phyloP scores from a whole-genome alignment of 257 asterid species.

The Gentiana macrophylla region DNA sequence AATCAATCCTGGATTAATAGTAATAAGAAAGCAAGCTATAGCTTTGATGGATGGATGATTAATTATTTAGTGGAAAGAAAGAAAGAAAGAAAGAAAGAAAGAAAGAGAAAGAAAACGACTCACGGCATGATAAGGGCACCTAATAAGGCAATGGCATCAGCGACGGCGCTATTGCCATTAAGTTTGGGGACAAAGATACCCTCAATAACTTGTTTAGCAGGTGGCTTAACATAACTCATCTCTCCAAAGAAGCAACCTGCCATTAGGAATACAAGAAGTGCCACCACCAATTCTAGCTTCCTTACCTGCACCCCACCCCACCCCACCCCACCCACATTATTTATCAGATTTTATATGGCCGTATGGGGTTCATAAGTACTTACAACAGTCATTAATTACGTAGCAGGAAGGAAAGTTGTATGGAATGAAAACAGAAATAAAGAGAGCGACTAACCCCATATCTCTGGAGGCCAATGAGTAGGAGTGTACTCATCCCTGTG shows the following conservation, averaged over 20 bases:
- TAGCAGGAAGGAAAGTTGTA: neutral
- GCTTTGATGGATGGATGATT: too few species aligned
- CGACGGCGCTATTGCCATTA: constrained; percentile 62
- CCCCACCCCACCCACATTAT: too few species aligned
- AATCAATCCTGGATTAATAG: too few species aligned
- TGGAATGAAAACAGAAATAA: too few species aligned
- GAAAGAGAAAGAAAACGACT: neutral
- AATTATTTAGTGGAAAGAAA: neutral
- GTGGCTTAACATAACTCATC: constrained; percentile 67
- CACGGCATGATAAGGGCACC: constrained; percentile 99
- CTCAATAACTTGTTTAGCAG: constrained; percentile 47
- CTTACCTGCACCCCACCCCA: constrained; percentile 36
- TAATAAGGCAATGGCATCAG: constrained; percentile 73
- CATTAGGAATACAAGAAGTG: constrained; percentile 65
- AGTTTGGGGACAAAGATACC: constrained; percentile 87
- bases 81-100: neutral
- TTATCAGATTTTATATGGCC: neutral
- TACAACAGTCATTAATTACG: neutral
- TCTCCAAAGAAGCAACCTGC: constrained; percentile 93
- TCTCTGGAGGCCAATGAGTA: constrained; percentile 73
- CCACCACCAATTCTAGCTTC: constrained; percentile 66
- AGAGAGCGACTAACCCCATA: constrained; percentile 50
- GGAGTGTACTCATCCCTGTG: constrained; percentile 78
- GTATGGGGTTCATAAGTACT: neutral
- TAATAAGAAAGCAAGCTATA: too few species aligned